Conservation (phyloP, 2,329 filamentous ascomycete species). For the Nakataea oryzae region DNA sequence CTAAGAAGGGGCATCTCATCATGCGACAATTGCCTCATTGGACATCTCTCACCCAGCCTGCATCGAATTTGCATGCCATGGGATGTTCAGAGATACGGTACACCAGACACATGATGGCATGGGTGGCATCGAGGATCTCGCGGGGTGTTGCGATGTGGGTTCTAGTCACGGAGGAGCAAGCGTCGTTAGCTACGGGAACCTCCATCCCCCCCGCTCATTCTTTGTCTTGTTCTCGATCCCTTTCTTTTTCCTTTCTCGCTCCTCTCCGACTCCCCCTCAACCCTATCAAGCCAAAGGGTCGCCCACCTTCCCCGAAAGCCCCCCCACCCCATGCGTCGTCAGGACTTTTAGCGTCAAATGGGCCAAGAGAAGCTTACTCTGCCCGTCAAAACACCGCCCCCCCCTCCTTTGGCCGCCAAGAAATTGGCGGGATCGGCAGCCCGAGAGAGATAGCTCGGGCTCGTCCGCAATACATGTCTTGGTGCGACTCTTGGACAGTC, state of each 20-base stretch:
- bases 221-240: neutral
- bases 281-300: neutral
- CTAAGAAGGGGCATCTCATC: neutral
- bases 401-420: too few relatives aligned
- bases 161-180: neutral
- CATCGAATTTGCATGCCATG: neutral
- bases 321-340: neutral
- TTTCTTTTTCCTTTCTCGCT: neutral
- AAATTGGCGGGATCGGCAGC: neutral
- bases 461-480: neutral
- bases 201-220: neutral
- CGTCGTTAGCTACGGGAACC: neutral
- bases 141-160: neutral
- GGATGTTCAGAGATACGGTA: neutral
- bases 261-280: neutral
- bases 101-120: neutral
- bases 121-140: neutral
- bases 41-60: neutral
- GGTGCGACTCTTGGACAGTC: neutral
- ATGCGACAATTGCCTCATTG: neutral
- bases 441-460: neutral
- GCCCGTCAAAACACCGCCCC: neutral
- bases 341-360: neutral
- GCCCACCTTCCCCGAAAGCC: neutral
- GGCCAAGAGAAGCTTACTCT: too few relatives aligned